Evolutionary conservation across 352 stramenopile species (phyloP).

Genomic region (Globisporangium lucens): DNA sequence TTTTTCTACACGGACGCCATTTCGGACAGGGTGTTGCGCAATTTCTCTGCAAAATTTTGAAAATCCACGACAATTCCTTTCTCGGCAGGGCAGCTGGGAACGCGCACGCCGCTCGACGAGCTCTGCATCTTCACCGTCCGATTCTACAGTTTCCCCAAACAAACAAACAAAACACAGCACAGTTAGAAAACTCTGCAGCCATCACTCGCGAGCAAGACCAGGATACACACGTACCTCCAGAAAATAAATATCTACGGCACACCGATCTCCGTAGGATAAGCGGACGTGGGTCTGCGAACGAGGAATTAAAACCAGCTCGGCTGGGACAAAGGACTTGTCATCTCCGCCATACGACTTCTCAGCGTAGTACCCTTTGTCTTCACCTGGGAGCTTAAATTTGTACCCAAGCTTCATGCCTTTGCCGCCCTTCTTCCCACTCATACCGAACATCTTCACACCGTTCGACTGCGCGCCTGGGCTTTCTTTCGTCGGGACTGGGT

Average conservation of each 20-base stretch:
- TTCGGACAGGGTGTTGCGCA: constrained; percentile 80
- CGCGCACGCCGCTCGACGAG: constrained; percentile 67
- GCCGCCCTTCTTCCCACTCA: constrained; percentile 67
- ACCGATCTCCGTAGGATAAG: constrained; percentile 80
- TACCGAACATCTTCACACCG: constrained; percentile 44
- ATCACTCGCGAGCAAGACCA: background rate
- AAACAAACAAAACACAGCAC: background rate
- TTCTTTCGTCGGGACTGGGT: constrained; percentile 43
- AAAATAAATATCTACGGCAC: constrained; percentile 90
- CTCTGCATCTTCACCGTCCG: constrained; percentile 84
- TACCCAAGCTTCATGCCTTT: constrained; percentile 88
- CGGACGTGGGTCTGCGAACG: constrained; percentile 83
- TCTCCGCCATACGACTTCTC: constrained; percentile 83
- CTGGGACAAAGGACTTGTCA: constrained; percentile 84
- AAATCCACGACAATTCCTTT: constrained; percentile 69
- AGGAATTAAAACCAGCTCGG: constrained; percentile 80
- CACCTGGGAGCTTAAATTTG: constrained; percentile 83
- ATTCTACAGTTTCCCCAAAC: constrained; percentile 37
- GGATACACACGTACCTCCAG: constrained; percentile 48
- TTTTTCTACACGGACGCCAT: constrained; percentile 72
- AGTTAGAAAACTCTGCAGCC: background rate
- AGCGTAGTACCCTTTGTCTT: constrained; percentile 84
- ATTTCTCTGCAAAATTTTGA: constrained; percentile 78
- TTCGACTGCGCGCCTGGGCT: constrained; percentile 23
- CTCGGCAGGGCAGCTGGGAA: constrained; percentile 72